phyloP scores from a whole-genome alignment of 2,329 filamentous ascomycete species.

The Fusarium brachygibbosum region DNA sequence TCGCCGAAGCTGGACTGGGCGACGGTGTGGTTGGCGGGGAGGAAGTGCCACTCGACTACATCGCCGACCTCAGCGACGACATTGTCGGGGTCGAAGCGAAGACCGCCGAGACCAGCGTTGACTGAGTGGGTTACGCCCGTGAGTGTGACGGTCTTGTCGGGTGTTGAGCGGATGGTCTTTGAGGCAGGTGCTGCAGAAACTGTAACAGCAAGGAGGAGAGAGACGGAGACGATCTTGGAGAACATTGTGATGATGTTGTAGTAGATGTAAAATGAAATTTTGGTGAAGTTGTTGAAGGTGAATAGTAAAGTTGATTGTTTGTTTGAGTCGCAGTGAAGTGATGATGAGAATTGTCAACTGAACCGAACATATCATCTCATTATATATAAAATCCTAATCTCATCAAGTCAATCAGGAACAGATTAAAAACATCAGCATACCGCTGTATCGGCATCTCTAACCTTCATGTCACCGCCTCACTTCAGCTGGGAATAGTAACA shows the following conservation, averaged over 20 bases:
- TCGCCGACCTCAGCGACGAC: conserved; percentile 64
- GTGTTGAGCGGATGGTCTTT: conserved; percentile 44
- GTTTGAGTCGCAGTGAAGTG: conserved; percentile 20
- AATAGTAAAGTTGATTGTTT: conserved; percentile 11
- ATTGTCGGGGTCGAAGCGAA: conserved; percentile 65
- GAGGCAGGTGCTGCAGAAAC: conserved; percentile 53
- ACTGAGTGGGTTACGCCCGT: conserved; percentile 62
- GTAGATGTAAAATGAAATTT: not conserved
- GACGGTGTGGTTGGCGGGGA: conserved; percentile 65
- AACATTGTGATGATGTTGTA: conserved; percentile 50
- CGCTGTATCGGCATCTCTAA: not conserved
- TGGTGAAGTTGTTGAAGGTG: conserved; percentile 5
- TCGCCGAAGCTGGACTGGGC: conserved; percentile 58
- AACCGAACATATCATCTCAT: conserved; percentile 23
- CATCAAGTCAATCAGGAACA: not conserved
- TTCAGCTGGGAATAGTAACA: conserved; percentile 37
- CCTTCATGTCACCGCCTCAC: conserved; percentile 1
- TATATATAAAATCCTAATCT: conserved; percentile 37
- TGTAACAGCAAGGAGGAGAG: conserved; percentile 50
- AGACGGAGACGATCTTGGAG: conserved; percentile 49
- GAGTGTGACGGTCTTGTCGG: conserved; percentile 53
- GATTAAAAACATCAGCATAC: not conserved
- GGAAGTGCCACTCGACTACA: conserved; percentile 68
- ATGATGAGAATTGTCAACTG: conserved; percentile 30
- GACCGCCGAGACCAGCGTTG: conserved; percentile 60